Evolutionary conservation across 2,329 filamentous ascomycete species (phyloP).

Genomic region (Neopestalotiopsis sp.): DNA sequence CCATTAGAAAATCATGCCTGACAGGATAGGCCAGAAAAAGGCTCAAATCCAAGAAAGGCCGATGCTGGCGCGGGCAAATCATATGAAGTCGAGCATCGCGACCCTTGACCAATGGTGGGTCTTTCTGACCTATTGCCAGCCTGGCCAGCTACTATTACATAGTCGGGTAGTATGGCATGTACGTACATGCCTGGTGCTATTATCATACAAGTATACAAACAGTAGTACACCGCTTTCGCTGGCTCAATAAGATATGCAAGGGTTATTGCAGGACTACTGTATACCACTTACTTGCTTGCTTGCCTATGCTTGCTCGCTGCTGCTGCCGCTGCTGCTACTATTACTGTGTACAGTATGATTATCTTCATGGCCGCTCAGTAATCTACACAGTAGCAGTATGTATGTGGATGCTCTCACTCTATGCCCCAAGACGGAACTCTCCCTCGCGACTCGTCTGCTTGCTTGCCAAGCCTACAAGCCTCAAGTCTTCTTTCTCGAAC

Average conservation of each 20-base stretch:
- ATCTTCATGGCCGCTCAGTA: neutral
- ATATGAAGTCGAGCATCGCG: neutral
- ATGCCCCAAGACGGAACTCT: neutral
- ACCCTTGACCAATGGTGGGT: constrained; percentile 2
- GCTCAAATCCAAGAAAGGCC: constrained; percentile 4
- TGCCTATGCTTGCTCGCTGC: too few species aligned
- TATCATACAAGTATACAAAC: neutral
- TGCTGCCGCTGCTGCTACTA: too few species aligned
- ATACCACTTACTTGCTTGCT: too few species aligned
- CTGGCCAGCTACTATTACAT: neutral
- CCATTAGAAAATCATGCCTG: neutral
- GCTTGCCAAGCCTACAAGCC: neutral
- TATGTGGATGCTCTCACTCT: neutral
- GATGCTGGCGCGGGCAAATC: constrained; percentile 6
- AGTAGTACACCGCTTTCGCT: neutral
- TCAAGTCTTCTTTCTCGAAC: neutral
- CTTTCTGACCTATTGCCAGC: neutral
- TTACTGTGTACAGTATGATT: neutral
- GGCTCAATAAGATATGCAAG: neutral
- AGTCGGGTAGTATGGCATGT: neutral
- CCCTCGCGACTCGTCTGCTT: neutral
- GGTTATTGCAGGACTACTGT: neutral
- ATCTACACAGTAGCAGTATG: neutral
- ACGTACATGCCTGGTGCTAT: neutral
- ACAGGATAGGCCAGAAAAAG: constrained; percentile 1